A percentile compares a stretch with the other conserved stretches of the same genome.
Evolutionary conservation across 2,329 filamentous ascomycete species (phyloP).

Genomic region (Fusarium hostae): DNA sequence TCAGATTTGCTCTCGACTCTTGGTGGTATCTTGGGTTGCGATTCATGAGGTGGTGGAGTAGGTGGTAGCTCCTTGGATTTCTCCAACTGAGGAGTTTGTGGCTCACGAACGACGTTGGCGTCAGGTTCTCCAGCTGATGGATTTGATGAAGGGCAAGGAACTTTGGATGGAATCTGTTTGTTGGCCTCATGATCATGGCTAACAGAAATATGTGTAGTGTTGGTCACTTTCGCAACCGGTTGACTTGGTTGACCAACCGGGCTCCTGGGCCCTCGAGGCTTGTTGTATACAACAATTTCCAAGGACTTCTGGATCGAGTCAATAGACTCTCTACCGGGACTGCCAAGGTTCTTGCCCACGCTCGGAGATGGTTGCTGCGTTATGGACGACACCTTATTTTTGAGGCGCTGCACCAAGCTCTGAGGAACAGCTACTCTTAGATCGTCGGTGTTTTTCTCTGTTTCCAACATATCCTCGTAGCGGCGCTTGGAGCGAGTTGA

Average conservation of each 20-base stretch:
- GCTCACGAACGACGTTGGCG: background rate
- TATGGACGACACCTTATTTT: background rate
- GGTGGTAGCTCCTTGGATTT: background rate
- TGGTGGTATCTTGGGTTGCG: too few relatives aligned
- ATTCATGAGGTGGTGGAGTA: background rate
- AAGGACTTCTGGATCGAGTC: background rate
- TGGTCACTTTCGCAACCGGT: background rate
- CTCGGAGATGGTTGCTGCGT: background rate
- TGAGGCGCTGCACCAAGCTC: background rate
- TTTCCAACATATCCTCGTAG: background rate
- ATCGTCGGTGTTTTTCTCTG: background rate
- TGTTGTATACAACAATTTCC: background rate
- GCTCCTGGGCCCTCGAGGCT: background rate
- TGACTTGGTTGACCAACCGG: background rate
- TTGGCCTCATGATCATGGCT: background rate
- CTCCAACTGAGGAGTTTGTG: background rate
- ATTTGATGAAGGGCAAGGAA: fast-evolving
- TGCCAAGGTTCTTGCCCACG: too few relatives aligned
- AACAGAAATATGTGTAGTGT: background rate
- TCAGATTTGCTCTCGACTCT: too few relatives aligned
- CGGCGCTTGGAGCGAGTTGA: background rate
- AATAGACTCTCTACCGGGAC: background rate
- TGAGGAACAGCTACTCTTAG: background rate
- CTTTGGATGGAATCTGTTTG: background rate
- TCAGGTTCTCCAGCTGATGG: background rate